Evolutionary conservation across 1,284 basidiomycete species (phyloP), one percentile per base, ranked within the genome.

Genomic region (Spongiforma sp.): DNA sequence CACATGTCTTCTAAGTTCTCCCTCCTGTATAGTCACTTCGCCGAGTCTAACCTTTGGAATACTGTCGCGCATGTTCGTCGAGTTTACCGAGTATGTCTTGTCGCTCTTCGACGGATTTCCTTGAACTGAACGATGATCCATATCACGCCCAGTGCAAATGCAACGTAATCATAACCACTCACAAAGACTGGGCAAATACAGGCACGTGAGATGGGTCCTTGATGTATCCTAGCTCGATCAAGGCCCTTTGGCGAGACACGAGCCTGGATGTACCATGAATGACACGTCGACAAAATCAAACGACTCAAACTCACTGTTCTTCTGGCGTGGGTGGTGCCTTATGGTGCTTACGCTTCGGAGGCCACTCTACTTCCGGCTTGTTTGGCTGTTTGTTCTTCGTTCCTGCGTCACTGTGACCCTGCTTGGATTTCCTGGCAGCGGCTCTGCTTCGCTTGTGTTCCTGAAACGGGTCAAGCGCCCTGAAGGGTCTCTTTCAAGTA

Each of bases 111-210:
- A 66, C 54, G 12, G 80, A 71, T 66, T 82, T 83, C 48, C 78
- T 78, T 24, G 77, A 77, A 59, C 85, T 87, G 63, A 59, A 24
- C 15, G 24, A 63, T 15, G 7, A 53, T 69, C 41, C 70, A 41
- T 41, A 21, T 50, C 19, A 5, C 15, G 53, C 57, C 43, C 11
- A 15, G 4, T 10, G 14, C 39, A n/a, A n/a, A n/a, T n/a, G 14
- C 52, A 24, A 55, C 21, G 2, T 12, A n/a, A 54, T 8, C 1
- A 72, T 24, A 55, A 37, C 1, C 17, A 77, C 88, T 76, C 67
- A 90, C 89, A 91, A 91, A 41, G 84, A 81, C 59, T 82, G 80
- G 6, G 89, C 88, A 69, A 91, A 90, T 8, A 70, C 68, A 5
- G 86, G 78, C 5, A 89, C 72, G 59, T 90, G 83, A 17, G 77